These are phyloP conservation scores for Beauveria asiatica DNA, from an alignment of 2,329 filamentous ascomycete genomes.

Conservation along the genomic window DNA sequence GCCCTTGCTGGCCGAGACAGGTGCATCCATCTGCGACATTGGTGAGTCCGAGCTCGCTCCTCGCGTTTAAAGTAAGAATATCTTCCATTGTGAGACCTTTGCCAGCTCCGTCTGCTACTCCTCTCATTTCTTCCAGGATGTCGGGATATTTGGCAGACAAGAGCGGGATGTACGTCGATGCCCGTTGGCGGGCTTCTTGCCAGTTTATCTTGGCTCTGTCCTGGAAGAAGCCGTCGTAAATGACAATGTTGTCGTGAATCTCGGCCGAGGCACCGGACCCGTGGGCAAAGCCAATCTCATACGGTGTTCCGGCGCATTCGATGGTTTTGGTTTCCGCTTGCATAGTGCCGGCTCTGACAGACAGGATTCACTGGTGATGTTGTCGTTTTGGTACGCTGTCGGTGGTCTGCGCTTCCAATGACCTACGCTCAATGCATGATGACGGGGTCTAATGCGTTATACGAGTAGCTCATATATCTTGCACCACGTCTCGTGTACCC, in stretches of 20 bases:
- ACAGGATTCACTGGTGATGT: too few species aligned
- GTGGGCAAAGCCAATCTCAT: not conserved
- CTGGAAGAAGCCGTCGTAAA: not conserved
- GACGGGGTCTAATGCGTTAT: not conserved
- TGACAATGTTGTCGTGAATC: not conserved
- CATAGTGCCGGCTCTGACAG: not conserved
- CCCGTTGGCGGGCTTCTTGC: not conserved
- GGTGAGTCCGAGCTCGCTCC: conserved; percentile 3
- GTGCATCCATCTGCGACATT: conserved; percentile 5
- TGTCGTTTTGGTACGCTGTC: not conserved
- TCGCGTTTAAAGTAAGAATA: not conserved
- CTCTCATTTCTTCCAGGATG: conserved; percentile 1
- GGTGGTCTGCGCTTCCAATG: not conserved
- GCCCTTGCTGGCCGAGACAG: not conserved
- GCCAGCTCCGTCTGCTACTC: not conserved
- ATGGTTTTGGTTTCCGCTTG: not conserved
- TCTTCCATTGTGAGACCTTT: not conserved
- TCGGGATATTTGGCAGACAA: not conserved
- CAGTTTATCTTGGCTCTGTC: not conserved
- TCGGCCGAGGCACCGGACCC: not conserved
- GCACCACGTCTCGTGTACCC: not conserved
- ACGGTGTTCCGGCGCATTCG: not conserved
- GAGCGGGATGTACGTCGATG: not conserved
- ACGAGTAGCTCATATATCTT: not conserved
- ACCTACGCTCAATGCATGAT: not conserved